Evolutionary conservation across 495 filamentous ascomycete genomes (phyloP), one percentile per base, ranked within the genome.

Genomic region (Neurospora hispaniola): DNA sequence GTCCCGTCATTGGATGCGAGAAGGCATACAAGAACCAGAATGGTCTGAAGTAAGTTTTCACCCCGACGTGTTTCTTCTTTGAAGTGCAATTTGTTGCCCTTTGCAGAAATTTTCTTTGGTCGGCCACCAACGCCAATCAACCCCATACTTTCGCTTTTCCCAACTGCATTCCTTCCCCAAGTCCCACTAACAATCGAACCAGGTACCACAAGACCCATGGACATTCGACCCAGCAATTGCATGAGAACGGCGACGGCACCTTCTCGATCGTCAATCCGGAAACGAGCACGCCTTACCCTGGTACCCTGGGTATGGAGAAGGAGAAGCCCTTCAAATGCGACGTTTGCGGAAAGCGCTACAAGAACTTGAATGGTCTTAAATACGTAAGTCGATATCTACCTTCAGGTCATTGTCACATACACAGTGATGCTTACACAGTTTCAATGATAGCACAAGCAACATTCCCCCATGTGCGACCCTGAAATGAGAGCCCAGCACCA

Each of bases 11-110:
- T 77, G 96, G 96, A 20, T 99, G 96, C 79, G 96, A 99, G 81
- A 99, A 99, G 85, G 96, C 96, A 16, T 99, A 99, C 82, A 99
- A 99, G 87, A 99, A 99, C 80, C 96, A 98, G 78, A 99, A 99
- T 77, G 96, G 96, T 42, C 85, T 99, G 42, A 98, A 98, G 86
- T 96, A 92, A 75, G 86, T 83, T 42, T 69, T 16, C 54, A 48
- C 69, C 7, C 54, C 27, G 27, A 66, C 27, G 27, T 66, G 54
- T 71, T 71, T 44, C 20, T 69, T 23, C 54, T 42, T 70, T 73
- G 54, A 66, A 66, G 54, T 66, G 54, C 27, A 14, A 66, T 66
- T 70, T 40, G 20, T 73, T 71, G 42, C 73, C 27, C 14, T 31
- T 7, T 66, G 54, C 54, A 66, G 27, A 66, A 66, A 66, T 66